Conservation (phyloP, 2,329 filamentous ascomycete species). For the Intubia oerlemansii region DNA sequence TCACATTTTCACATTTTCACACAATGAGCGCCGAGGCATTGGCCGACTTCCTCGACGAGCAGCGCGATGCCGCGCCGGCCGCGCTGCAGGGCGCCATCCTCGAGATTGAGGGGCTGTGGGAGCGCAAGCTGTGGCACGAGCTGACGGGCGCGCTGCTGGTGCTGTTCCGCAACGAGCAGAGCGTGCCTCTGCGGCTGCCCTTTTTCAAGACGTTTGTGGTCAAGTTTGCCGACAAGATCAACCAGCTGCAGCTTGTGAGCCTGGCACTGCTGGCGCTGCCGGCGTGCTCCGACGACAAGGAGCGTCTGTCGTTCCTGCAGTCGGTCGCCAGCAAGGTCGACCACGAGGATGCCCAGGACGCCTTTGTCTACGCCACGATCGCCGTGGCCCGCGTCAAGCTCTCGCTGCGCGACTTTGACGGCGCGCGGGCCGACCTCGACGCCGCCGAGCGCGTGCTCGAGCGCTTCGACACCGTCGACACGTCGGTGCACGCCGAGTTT, state of each 20-base stretch:
- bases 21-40: too few relatives aligned
- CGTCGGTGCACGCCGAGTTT: slow-evolving; percentile 85
- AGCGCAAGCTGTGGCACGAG: slow-evolving; percentile 98
- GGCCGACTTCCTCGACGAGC: slow-evolving; percentile 75
- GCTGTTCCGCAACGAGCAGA: slow-evolving; percentile 70
- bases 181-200: slow-evolving; percentile 62
- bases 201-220: slow-evolving; percentile 92
- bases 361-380: slow-evolving; percentile 81
- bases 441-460: slow-evolving; percentile 75
- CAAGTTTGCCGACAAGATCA: slow-evolving; percentile 96
- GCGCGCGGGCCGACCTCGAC: slow-evolving; percentile 70
- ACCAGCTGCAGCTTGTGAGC: slow-evolving; percentile 90
- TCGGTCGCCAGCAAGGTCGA: slow-evolving; percentile 74
- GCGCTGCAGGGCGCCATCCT: slow-evolving; percentile 77
- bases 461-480: slow-evolving; percentile 84
- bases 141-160: slow-evolving; percentile 73
- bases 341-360: slow-evolving; percentile 82
- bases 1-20: too few relatives aligned
- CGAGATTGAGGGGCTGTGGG: slow-evolving; percentile 90
- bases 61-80: slow-evolving; percentile 71
- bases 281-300: slow-evolving; percentile 68
- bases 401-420: slow-evolving; percentile 56
- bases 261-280: slow-evolving; percentile 72
- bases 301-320: slow-evolving; percentile 69
- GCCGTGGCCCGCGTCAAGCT: slow-evolving; percentile 79